phyloP scores from a whole-genome alignment of 495 filamentous ascomycete species.

The Aspergillus biplanus region DNA sequence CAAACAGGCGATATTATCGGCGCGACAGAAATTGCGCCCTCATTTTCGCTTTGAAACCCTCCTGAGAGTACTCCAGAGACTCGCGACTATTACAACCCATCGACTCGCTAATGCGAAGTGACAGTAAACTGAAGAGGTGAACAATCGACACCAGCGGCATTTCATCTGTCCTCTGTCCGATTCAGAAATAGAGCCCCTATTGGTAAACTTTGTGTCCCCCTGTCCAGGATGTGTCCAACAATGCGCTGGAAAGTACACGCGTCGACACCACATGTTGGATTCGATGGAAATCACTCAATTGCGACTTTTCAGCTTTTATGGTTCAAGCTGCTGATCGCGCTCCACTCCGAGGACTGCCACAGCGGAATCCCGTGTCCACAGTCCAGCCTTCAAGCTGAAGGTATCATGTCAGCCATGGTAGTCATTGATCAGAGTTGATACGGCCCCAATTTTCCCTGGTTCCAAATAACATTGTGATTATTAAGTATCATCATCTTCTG shows the following conservation, averaged over 20 bases:
- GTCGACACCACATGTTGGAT: constrained; percentile 7
- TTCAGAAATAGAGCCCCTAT: background rate
- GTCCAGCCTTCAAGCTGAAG: background rate
- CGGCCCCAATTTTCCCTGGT: too few species aligned
- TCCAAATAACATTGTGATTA: too few species aligned
- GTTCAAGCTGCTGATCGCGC: constrained; percentile 17
- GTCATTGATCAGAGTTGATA: background rate
- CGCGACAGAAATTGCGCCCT: too few species aligned
- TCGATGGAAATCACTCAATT: constrained; percentile 5
- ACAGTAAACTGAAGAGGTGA: too few species aligned
- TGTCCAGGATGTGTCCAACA: background rate
- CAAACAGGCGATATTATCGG: too few species aligned
- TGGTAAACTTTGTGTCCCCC: background rate
- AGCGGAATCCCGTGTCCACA: background rate
- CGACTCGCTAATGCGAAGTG: too few species aligned
- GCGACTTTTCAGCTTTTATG: constrained; percentile 1
- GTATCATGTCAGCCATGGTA: constrained; percentile 7
- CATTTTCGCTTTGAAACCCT: too few species aligned
- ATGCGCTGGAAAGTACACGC: constrained; percentile 2
- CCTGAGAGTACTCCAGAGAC: too few species aligned
- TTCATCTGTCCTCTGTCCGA: too few species aligned
- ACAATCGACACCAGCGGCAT: too few species aligned
- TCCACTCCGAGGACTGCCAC: constrained; percentile 13
- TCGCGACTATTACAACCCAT: too few species aligned
- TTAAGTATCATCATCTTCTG: background rate